These are phyloP conservation scores for Pseudofabraea citricarpa DNA, from an alignment of 2,329 filamentous ascomycete genomes.

Conservation along the genomic window DNA sequence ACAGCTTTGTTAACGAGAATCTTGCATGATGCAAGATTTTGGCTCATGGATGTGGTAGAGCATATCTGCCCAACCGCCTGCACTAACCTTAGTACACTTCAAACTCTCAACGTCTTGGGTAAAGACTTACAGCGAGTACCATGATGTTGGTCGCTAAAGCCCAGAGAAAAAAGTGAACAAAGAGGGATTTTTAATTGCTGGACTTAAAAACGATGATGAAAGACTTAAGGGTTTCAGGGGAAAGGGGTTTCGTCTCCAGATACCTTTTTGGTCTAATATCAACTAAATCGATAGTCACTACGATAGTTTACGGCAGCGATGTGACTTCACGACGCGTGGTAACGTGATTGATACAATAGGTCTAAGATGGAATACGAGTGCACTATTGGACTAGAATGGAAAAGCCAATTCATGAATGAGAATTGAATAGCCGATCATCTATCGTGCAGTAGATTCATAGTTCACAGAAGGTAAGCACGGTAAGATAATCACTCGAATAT, in stretches of 20 bases:
- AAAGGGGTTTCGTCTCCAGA: no score
- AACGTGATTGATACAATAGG: no score
- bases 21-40: conserved; percentile 78
- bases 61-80: conserved; percentile 89
- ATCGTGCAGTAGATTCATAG: neutral
- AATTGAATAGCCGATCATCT: neutral
- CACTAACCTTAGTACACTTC: conserved; percentile 5
- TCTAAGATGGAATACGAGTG: no score
- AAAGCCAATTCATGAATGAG: neutral
- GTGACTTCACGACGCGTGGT: no score
- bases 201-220: neutral
- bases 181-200: neutral
- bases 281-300: no score
- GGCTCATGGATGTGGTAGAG: conserved; percentile 70
- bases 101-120: neutral
- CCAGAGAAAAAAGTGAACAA: neutral
- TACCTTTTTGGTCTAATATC: no score
- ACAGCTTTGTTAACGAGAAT: conserved; percentile 68
- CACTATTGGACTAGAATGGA: neutral
- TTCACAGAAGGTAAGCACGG: neutral
- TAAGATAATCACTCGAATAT: no score
- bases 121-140: conserved; percentile 24
- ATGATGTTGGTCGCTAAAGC: conserved; percentile 14
- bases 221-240: no score
- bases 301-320: no score